phyloP scores from a whole-genome alignment of 2,329 filamentous ascomycete genomes.

The Fusarium gaditjirri region DNA sequence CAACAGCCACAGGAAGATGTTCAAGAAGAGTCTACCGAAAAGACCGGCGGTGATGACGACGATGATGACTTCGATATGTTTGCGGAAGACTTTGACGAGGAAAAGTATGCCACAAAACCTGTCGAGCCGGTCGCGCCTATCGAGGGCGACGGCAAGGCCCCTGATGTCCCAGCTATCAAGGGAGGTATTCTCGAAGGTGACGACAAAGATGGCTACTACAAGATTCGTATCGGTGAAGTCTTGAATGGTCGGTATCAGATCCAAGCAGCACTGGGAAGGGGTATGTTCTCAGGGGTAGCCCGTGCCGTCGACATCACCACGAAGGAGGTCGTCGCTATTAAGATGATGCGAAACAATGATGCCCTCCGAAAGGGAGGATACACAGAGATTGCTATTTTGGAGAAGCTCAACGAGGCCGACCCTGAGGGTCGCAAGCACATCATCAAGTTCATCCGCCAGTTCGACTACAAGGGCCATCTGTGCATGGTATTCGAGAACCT shows the following conservation, averaged over 20 bases:
- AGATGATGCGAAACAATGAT: conserved; percentile 97
- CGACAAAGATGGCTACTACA: conserved; percentile 96
- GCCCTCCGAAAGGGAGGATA: conserved; percentile 90
- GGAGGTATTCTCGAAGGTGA: conserved; percentile 90
- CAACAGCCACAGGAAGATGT: conserved; percentile 41
- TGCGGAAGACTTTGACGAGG: conserved; percentile 79
- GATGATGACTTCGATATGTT: conserved; percentile 83
- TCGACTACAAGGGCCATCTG: conserved; percentile 94
- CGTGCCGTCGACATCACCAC: conserved; percentile 82
- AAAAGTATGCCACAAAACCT: conserved; percentile 68
- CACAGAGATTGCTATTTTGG: conserved; percentile 92
- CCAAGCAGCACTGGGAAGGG: conserved; percentile 86
- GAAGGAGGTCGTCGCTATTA: conserved; percentile 87
- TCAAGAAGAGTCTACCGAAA: conserved; percentile 43
- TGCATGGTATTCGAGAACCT: conserved; percentile 98
- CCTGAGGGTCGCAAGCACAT: conserved; percentile 91
- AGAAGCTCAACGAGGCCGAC: conserved; percentile 87
- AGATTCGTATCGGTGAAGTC: conserved; percentile 90
- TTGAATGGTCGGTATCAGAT: conserved; percentile 91
- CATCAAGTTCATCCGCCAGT: conserved; percentile 85
- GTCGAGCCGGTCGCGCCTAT: conserved; percentile 49
- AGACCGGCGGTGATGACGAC: conserved; percentile 55
- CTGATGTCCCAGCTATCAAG: conserved; percentile 67
- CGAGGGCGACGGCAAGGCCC: conserved; percentile 58
- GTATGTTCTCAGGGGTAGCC: conserved; percentile 97